Evolutionary conservation across 192 early-diverging fungal species (phyloP), one percentile per base, ranked within the genome.

Genomic region (Coemansia aciculifera): DNA sequence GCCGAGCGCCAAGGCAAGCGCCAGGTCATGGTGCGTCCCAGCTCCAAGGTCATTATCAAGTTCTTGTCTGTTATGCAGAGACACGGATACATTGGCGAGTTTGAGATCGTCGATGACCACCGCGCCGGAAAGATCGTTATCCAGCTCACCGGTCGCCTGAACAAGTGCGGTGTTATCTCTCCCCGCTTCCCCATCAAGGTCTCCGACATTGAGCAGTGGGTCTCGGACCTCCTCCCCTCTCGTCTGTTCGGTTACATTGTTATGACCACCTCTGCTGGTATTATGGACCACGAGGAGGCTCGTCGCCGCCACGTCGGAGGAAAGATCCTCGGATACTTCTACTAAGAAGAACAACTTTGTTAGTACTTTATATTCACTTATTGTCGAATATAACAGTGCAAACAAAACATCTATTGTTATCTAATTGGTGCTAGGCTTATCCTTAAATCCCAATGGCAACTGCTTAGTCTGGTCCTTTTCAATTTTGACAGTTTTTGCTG

Each of bases 201-300:
- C 68, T 81, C 86, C 74, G 93, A 96, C 71, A 86, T 99, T 69
- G 97, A 99, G 86, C 95, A 93, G 86, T 97, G 94, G 95, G 90
- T 95, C 79, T 88, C 90, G 86, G 92, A 96, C 87, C 90, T 99
- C 75, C 89, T 99, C 69, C 97, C 95, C 67, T 95, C 97, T 62
- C 95, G 97, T 90, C 97, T 97, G 85, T 97, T 99, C 86, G 95
- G 97, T 81, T 95, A 87, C 88, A 87, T 99, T 61, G 92, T 91
- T 66, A 81, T 93, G 72, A 94, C 95, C 84, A 94, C 95, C 79
- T 92, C 93, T 56, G 87, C 91, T 68, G 97, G 97, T 86, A 97
- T 99, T 86, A 99, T 99, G 92, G 97, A 99, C 88, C 95, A 98
- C 86, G 93, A 94, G 80, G 95, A 99, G 89, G 95, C 95, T 67